Conservation (phyloP, 257 asterid species). For the Leonotis leonurus region DNA sequence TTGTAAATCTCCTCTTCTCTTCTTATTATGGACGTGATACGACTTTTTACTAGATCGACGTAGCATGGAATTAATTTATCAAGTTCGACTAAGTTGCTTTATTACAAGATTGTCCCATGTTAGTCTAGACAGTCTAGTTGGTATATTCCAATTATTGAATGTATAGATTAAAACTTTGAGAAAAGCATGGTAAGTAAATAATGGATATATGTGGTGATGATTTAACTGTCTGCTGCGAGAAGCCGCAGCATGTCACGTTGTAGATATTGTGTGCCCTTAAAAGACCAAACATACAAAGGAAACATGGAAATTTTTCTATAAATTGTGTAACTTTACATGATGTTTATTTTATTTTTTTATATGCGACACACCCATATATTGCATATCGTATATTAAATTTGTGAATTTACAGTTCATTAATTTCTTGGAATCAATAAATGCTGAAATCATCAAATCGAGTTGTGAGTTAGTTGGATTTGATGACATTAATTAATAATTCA, state of each 20-base stretch:
- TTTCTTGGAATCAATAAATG: background rate
- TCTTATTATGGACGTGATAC: too few species aligned
- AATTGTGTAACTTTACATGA: too few species aligned
- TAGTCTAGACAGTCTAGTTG: too few species aligned
- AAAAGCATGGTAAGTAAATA: background rate
- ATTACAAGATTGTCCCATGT: background rate
- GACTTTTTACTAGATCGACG: too few species aligned
- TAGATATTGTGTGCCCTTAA: slow-evolving; percentile 2
- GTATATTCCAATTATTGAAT: background rate
- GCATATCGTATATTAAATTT: background rate
- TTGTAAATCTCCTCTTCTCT: too few species aligned
- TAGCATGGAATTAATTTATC: too few species aligned
- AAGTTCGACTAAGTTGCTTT: background rate
- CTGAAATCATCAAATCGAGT: slow-evolving; percentile 18
- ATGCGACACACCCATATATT: background rate
- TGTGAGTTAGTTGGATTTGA: slow-evolving; percentile 28
- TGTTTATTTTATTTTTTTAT: too few species aligned
- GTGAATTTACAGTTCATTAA: background rate
- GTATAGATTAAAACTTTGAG: slow-evolving; percentile 1
- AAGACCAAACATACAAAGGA: background rate
- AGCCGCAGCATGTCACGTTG: slow-evolving; percentile 14
- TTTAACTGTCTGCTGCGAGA: slow-evolving; percentile 13
- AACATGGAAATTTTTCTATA: background rate
- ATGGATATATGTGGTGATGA: background rate
- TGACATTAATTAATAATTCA: slow-evolving; percentile 8